Percentiles rank a stretch among this genome's conserved stretches.
These are phyloP conservation scores for Globisporangium okanoganense DNA, from an alignment of 352 stramenopile genomes.

Conservation along the genomic window DNA sequence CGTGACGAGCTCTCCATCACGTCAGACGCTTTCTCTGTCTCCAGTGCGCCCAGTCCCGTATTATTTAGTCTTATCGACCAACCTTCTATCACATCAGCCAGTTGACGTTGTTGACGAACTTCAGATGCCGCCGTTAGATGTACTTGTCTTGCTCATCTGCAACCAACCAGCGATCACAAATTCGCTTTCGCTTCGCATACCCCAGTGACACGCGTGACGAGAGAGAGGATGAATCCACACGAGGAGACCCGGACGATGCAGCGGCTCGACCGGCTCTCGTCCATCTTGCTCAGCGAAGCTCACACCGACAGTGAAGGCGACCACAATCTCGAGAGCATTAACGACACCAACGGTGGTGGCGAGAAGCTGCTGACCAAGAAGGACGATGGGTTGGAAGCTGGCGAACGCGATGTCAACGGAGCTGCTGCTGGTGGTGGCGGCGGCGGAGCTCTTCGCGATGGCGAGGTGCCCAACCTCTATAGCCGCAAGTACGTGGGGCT, in stretches of 20 bases:
- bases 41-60: background rate
- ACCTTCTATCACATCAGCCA: background rate
- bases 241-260: background rate
- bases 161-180: no score
- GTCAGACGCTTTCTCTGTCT: no score
- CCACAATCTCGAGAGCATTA: no score
- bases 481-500: conserved; percentile 51
- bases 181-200: background rate
- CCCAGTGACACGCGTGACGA: background rate
- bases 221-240: background rate
- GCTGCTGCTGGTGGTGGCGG: no score
- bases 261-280: background rate
- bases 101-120: background rate
- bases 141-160: no score
- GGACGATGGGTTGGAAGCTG: no score
- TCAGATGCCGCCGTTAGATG: background rate
- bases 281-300: background rate
- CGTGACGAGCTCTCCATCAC: background rate
- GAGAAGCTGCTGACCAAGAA: no score
- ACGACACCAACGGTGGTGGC: no score
- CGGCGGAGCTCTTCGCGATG: conserved; percentile 25
- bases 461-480: conserved; percentile 49
- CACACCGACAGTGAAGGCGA: background rate
- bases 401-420: no score
- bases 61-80: background rate